Percentiles rank a stretch among this genome's conserved stretches.
Evolutionary conservation across 73 alveolate genomes (phyloP).

Genomic region (Tetrahymena borealis): DNA sequence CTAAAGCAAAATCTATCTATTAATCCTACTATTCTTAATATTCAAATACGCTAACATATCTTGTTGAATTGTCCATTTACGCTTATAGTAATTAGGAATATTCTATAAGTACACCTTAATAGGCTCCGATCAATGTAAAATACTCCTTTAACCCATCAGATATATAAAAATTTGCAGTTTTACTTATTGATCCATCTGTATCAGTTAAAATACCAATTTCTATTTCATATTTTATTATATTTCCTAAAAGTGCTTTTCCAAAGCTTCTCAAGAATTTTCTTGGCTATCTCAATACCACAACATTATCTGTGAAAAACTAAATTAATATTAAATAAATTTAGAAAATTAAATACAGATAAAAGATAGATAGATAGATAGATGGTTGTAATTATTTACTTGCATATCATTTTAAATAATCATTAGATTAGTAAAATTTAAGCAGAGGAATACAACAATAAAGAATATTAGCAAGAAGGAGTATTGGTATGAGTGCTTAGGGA

Average conservation of each 20-base stretch:
- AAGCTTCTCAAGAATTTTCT: background rate
- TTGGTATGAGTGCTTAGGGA: background rate
- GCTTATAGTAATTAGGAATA: background rate
- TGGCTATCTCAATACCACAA: background rate
- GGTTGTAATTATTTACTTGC: background rate
- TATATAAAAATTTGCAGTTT: background rate
- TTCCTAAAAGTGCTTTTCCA: background rate
- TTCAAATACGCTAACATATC: background rate
- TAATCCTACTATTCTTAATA: background rate
- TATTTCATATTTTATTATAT: background rate
- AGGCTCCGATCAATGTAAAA: background rate
- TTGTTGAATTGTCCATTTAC: background rate
- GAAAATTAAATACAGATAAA: no score
- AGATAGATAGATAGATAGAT: no score
- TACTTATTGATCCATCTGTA: background rate
- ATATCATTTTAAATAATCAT: background rate
- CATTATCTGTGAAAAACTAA: background rate
- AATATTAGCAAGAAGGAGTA: background rate
- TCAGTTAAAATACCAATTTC: background rate
- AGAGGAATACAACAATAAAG: background rate
- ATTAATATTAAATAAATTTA: no score
- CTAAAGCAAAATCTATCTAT: background rate
- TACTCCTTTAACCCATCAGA: background rate
- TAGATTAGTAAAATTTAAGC: background rate
- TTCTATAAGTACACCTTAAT: background rate